Percentiles rank a stretch among this genome's conserved stretches.
Evolutionary conservation across 768 basidiomycete species (phyloP).

Genomic region (Trametes maxima): DNA sequence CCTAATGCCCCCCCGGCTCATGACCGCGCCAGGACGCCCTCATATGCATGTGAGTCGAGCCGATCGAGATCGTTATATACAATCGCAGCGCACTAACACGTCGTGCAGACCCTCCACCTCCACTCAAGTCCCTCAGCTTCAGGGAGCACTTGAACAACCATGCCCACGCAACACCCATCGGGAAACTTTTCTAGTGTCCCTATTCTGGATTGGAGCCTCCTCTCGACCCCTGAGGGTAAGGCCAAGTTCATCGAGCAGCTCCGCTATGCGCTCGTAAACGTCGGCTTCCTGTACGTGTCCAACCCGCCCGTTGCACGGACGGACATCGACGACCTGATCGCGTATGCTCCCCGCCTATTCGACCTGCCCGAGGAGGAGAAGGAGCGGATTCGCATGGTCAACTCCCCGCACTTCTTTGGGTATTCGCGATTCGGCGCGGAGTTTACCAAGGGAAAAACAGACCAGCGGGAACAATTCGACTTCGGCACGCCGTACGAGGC

Average conservation of each 20-base stretch:
- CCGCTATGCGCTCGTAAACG: conserved; percentile 71
- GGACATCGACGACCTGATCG: conserved; percentile 51
- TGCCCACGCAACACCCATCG: background rate
- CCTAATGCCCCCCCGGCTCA: conserved; percentile 5
- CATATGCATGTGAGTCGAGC: conserved; percentile 8
- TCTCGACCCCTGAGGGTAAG: conserved; percentile 42
- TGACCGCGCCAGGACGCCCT: background rate
- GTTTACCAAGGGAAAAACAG: conserved; percentile 70
- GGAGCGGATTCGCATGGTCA: conserved; percentile 66
- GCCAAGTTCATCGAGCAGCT: conserved; percentile 65
- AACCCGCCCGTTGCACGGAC: conserved; percentile 57
- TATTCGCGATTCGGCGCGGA: conserved; percentile 75
- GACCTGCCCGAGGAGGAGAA: conserved; percentile 74
- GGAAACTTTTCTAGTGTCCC: conserved; percentile 64
- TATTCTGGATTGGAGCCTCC: conserved; percentile 65
- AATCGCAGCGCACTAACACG: background rate
- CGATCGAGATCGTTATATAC: background rate
- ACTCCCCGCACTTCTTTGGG: conserved; percentile 79
- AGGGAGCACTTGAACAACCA: no score
- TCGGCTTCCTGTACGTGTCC: conserved; percentile 80
- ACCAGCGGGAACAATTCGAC: conserved; percentile 82
- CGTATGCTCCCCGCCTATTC: conserved; percentile 71
- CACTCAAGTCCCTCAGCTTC: no score
- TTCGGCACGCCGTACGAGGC: conserved; percentile 67
- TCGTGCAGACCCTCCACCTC: no score